Base-by-base conservation (phyloP, 108 stramenopile genomes). In the Pseudonitzschia pungens region DNA sequence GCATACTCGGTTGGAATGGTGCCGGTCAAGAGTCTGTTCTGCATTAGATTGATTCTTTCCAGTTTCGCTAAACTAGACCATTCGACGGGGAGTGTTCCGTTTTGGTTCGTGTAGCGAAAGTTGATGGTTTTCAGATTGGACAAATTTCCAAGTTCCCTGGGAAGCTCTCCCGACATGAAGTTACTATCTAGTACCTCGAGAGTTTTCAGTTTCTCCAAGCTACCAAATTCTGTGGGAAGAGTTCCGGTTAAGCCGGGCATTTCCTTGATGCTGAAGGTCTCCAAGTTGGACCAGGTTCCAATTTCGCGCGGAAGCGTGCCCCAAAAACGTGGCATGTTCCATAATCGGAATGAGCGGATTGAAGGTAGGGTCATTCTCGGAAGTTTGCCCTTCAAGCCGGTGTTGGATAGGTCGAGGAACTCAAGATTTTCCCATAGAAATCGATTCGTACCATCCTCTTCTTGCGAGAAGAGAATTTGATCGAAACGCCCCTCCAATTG, bases 291-390 rank as follows among this genome's bases (percentile, higher is more conserved):
- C 76, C 76, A 77, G 22, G 7, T n/a, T 26, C 52, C 32, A 44
- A 77, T 77, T 11, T 70, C 55, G 33, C 69, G 15, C 4, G 76
- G 76, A 66, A 77, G 65, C 18, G 54, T 65, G 16, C 76, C 76
- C n/a, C 18, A 28, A 41, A 72, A 56, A 9, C 36, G 4, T 3
- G 14, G 62, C 3, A 53, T 27, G 10, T 42, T 48, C 52, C 53
- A 40, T n/a, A 69, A 60, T 16, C 33, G 62, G 20, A 77, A 71
- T 8, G 22, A 32, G 14, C 51, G 18, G 24, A 77, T 69, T 9
- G 48, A 29, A 24, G 69, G 60, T 5, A 65, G 32, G 36, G 40
- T 52, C 10, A 53, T 33, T 55, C 8, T 62, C 4, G 76, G 76
- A 71, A 77, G 26, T 21, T 31, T 32, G 4, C 76, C 76, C 10